Conservation (phyloP, 331 rosid species). For the Telfairia occidentalis region DNA sequence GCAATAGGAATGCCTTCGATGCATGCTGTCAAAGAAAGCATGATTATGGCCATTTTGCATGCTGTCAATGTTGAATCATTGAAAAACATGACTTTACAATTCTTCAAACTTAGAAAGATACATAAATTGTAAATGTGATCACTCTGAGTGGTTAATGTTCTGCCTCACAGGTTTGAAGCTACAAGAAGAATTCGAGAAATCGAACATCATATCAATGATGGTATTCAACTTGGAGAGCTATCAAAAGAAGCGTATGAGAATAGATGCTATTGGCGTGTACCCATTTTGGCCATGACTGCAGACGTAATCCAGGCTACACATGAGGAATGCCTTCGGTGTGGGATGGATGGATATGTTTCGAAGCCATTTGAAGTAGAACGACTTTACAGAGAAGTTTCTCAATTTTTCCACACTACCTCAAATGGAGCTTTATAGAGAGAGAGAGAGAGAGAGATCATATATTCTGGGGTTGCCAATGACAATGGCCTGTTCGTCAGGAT, state of each 20-base stretch:
- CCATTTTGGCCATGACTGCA: constrained; percentile 89
- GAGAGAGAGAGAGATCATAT: constrained; percentile 17
- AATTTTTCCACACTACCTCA: constrained; percentile 32
- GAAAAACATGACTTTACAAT: neutral
- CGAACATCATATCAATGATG: constrained; percentile 20
- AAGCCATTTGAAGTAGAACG: constrained; percentile 84
- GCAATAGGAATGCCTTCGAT: neutral
- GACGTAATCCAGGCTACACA: constrained; percentile 85
- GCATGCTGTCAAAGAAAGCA: neutral
- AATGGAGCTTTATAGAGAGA: constrained; percentile 20
- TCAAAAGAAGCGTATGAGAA: constrained; percentile 18
- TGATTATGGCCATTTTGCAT: too few species aligned
- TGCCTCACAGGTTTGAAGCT: constrained; percentile 46
- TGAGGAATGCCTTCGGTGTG: constrained; percentile 43
- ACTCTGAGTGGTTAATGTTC: neutral
- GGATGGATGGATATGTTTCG: constrained; percentile 91
- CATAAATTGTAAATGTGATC: neutral
- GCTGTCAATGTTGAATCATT: too few species aligned
- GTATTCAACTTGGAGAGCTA: constrained; percentile 24
- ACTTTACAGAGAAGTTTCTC: constrained; percentile 69
- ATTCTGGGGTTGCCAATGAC: constrained; percentile 20
- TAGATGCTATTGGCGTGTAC: constrained; percentile 38
- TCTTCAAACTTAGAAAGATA: neutral
- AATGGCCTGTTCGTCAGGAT: constrained; percentile 20
- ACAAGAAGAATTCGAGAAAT: constrained; percentile 37